Evolutionary conservation across 2,329 filamentous ascomycete species (phyloP).

Genomic region (Anisogramma anomala): DNA sequence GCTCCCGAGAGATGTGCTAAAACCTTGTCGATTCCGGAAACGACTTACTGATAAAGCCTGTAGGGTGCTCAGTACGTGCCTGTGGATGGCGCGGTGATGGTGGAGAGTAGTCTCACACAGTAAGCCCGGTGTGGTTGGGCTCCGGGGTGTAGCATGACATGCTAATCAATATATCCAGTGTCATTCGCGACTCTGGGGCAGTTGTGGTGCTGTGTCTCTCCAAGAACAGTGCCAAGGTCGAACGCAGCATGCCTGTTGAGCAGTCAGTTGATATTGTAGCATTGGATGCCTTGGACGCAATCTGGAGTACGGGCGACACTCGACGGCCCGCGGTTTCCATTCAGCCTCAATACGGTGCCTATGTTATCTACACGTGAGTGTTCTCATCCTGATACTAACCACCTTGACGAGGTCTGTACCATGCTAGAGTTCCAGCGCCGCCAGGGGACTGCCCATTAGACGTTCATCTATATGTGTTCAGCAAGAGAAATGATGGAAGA

Average conservation of each 20-base stretch:
- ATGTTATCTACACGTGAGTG: conserved; percentile 37
- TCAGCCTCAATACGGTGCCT: conserved; percentile 29
- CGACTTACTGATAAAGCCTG: no score
- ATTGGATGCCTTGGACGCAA: conserved; percentile 5
- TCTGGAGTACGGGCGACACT: conserved; percentile 11
- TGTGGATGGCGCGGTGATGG: conserved; percentile 42
- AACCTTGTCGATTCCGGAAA: no score
- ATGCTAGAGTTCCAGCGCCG: no score
- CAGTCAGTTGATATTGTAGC: not conserved
- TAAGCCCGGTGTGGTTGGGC: conserved; percentile 37
- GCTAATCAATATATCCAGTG: not conserved
- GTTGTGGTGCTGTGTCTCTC: conserved; percentile 3
- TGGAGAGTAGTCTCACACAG: conserved; percentile 37
- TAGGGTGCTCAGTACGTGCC: conserved; percentile 50
- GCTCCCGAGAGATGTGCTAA: no score
- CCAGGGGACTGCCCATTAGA: no score
- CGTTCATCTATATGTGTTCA: no score
- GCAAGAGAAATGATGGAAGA: no score
- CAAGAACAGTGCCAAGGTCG: conserved; percentile 5
- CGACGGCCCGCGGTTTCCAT: conserved; percentile 19
- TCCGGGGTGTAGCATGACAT: conserved; percentile 25
- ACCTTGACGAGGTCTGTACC: no score
- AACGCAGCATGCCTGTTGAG: conserved; percentile 4
- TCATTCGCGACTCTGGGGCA: conserved; percentile 6
- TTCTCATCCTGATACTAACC: no score